Conservation (phyloP, 2,329 filamentous ascomycete species). For the Cryphonectria nitschkei region DNA sequence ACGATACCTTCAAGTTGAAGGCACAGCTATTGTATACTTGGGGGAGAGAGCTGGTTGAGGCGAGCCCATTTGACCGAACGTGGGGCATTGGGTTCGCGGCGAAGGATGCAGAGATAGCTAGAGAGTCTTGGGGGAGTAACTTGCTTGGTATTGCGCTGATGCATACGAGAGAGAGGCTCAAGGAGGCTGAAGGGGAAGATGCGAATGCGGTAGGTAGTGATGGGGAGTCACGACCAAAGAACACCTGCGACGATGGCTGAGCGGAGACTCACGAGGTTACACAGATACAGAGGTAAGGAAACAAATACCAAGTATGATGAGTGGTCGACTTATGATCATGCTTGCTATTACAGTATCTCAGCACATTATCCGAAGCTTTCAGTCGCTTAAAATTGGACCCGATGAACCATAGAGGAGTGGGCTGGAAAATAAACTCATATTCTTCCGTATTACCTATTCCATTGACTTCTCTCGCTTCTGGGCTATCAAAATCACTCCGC, state of each 20-base stretch:
- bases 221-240: background rate
- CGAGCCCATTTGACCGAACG: conserved; percentile 61
- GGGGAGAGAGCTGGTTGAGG: conserved; percentile 64
- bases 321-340: background rate
- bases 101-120: conserved; percentile 50
- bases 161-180: conserved; percentile 58
- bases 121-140: conserved; percentile 64
- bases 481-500: background rate
- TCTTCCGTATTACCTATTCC: background rate
- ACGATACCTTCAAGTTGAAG: conserved; percentile 47
- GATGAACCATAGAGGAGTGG: background rate
- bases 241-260: background rate
- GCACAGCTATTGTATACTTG: conserved; percentile 60
- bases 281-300: too few relatives aligned
- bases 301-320: background rate
- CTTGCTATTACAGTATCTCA: background rate
- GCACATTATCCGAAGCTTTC: background rate
- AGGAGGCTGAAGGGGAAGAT: conserved; percentile 35
- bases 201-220: background rate
- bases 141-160: conserved; percentile 64
- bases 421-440: background rate
- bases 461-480: background rate
- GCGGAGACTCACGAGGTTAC: background rate
- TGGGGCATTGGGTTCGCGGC: conserved; percentile 69
- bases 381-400: background rate